Evolutionary conservation across 495 filamentous ascomycete genomes (phyloP).

Genomic region (Penicillium nucicola): DNA sequence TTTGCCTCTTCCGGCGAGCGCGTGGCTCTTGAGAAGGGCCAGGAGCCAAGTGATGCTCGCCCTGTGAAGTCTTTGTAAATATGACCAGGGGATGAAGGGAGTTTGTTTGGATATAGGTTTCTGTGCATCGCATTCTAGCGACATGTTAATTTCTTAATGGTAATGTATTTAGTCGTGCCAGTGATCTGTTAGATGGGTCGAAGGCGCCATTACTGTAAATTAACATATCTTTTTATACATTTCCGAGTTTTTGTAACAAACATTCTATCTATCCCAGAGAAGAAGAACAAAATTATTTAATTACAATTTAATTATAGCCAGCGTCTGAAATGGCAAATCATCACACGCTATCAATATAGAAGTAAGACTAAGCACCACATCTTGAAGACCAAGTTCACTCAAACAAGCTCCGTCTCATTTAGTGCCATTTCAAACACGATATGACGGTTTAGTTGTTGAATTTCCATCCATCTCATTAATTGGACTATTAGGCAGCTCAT

Average conservation of each 20-base stretch:
- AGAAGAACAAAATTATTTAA: too few species aligned
- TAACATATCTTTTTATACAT: background rate
- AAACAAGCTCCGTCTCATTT: background rate
- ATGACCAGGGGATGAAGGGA: background rate
- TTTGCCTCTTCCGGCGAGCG: constrained; percentile 14
- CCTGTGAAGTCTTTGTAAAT: background rate
- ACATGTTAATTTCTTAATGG: background rate
- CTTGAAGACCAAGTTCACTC: background rate
- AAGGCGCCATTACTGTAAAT: background rate
- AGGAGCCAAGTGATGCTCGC: background rate
- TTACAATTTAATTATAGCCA: too few species aligned
- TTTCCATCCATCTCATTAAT: constrained; percentile 8
- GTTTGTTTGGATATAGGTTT: background rate
- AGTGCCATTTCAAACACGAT: background rate
- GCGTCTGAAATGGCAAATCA: too few species aligned
- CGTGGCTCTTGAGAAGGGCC: constrained; percentile 13
- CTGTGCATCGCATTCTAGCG: background rate
- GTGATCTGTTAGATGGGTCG: background rate
- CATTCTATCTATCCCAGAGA: too few species aligned
- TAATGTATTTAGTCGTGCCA: background rate
- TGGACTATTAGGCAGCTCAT: constrained; percentile 10
- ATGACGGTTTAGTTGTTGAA: background rate
- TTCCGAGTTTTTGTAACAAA: too few species aligned
- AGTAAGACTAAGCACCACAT: too few species aligned
- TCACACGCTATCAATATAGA: too few species aligned